Evolutionary conservation across 1,284 basidiomycete species (phyloP), one percentile per base, ranked within the genome.

Genomic region (Ganoderma lucidum): DNA sequence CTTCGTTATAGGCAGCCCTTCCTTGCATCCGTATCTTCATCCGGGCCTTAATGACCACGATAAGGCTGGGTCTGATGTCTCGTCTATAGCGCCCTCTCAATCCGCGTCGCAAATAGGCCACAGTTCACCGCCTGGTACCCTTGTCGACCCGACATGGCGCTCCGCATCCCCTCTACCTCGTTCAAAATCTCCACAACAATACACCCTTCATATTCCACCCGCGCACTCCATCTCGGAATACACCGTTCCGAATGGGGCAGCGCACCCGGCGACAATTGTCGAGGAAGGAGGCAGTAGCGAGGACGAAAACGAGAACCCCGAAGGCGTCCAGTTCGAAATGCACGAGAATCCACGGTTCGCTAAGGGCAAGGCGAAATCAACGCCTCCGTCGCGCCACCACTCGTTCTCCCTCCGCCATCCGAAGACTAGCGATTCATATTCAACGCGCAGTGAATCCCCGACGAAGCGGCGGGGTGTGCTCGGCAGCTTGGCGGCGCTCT

Each of bases 271-370:
- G 86, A 76, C 79, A 6, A 78, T 80, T n/a, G 78, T 77, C 10
- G 82, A 80, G 17, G 74, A 68, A 51, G 77, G 74, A 9, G 70
- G 70, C 23, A 76, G 77, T 19, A 80, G 78, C 32, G 82, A 79
- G 37, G 82, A 82, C 8, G 83, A 82, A 0, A 81, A 80, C 41
- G 80, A 81, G 30, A 75, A 74, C 2, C 76, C 77, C 3, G 9
- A 39, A 19, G 35, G 56, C 10, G 56, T 59, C 10, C 76, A 79
- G 23, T 77, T 88, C 5, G 80, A 83, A 65, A 82, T 90, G 9
- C 83, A 88, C 55, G 90, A 92, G 73, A 93, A 93, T 70, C 81
- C 86, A 23, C 84, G 86, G 3, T 92, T 90, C 70, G 41, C 62
- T 19, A 72, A 70, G 15, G 63, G 70, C 28, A 73, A 75, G 66